phyloP scores from a whole-genome alignment of 2,329 filamentous ascomycete genomes.

The Boeremia exigua region DNA sequence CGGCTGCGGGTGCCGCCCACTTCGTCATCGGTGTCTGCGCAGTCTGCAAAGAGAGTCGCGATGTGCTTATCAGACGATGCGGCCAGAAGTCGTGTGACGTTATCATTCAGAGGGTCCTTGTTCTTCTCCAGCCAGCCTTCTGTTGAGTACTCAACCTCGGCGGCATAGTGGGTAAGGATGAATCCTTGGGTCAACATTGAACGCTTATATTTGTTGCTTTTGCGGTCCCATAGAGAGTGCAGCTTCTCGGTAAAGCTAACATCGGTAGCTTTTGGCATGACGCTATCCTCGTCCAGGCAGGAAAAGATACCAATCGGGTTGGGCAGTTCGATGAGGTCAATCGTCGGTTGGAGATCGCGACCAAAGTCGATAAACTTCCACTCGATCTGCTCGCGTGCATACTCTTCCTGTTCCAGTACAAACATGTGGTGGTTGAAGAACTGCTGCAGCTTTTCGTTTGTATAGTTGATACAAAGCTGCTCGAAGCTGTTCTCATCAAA shows the following conservation, averaged over 20 bases:
- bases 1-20: slow-evolving; percentile 71
- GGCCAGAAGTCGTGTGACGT: slow-evolving; percentile 86
- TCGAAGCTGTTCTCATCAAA: slow-evolving; percentile 99
- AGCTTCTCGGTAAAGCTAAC: slow-evolving; percentile 97
- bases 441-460: slow-evolving; percentile 98
- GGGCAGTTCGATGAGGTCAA: slow-evolving; percentile 92
- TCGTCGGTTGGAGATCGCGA: slow-evolving; percentile 94
- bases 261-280: slow-evolving; percentile 99
- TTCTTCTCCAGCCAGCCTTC: slow-evolving; percentile 98
- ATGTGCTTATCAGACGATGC: slow-evolving; percentile 83
- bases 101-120: slow-evolving; percentile 97
- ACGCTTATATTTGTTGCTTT: slow-evolving; percentile 89
- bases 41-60: slow-evolving; percentile 85
- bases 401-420: slow-evolving; percentile 97
- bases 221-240: slow-evolving; percentile 96
- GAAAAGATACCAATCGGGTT: slow-evolving; percentile 99
- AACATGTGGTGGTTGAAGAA: slow-evolving; percentile 99
- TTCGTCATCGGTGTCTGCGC: slow-evolving; percentile 80
- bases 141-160: slow-evolving; percentile 96
- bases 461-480: slow-evolving; percentile 99
- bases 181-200: slow-evolving; percentile 91
- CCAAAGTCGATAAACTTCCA: slow-evolving; percentile 99
- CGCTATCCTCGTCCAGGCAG: slow-evolving; percentile 94
- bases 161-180: slow-evolving; percentile 94
- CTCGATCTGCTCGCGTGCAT: slow-evolving; percentile 95